Conservation (phyloP, 352 stramenopile species). For the Pelagophyceae sp. region DNA sequence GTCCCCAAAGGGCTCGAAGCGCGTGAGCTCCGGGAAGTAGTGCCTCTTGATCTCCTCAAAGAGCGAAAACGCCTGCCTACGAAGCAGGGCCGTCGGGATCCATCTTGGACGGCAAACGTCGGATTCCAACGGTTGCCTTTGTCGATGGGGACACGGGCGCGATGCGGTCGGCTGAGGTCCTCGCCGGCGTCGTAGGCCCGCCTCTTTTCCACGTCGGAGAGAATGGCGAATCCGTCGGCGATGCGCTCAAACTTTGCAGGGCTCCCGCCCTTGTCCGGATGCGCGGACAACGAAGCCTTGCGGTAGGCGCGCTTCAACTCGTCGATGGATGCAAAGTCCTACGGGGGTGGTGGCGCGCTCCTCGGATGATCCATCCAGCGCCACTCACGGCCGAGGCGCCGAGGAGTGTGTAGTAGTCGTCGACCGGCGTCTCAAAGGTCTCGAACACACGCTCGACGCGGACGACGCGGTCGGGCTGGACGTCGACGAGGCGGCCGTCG, state of each 20-base stretch:
- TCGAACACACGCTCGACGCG: neutral
- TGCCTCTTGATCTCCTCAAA: neutral
- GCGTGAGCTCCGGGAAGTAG: constrained; percentile 10
- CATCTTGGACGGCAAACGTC: neutral
- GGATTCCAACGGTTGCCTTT: too few species aligned
- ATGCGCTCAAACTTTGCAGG: neutral
- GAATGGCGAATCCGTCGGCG: neutral
- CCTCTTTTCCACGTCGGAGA: neutral
- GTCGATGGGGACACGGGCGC: neutral
- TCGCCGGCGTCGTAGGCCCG: neutral
- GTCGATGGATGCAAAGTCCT: too few species aligned
- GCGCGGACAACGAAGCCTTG: neutral
- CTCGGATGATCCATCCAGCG: neutral
- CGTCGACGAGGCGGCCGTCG: neutral
- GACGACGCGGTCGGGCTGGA: neutral
- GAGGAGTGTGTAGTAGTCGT: neutral
- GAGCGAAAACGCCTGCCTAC: neutral
- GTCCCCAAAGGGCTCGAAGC: constrained; percentile 17
- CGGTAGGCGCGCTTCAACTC: neutral
- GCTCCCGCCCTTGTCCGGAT: constrained; percentile 2
- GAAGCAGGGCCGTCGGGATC: neutral
- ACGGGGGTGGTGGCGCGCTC: neutral
- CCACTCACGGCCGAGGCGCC: too few species aligned
- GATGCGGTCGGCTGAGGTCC: neutral
- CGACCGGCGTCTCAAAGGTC: neutral